phyloP scores from a whole-genome alignment of 371 early-diverging fungal genomes.

The Apophysomyces ossiformis region DNA sequence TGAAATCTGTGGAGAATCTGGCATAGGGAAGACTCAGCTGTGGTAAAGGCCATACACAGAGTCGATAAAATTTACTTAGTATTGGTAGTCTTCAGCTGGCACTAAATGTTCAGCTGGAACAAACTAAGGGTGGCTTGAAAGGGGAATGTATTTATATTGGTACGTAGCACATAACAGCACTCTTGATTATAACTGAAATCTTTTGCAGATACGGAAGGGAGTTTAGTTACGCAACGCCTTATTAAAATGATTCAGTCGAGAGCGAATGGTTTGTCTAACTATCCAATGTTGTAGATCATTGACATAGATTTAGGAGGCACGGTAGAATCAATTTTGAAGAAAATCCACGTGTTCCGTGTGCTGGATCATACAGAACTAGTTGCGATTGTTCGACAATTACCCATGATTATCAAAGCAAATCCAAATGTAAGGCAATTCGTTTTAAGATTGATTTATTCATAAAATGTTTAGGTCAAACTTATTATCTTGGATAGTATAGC shows the following conservation, averaged over 20 bases:
- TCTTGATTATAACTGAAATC: not conserved
- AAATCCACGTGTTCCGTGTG: slow-evolving; percentile 57
- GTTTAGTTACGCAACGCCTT: slow-evolving; percentile 50
- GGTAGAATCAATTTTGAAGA: slow-evolving; percentile 29
- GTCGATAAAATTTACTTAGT: not conserved
- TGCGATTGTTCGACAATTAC: slow-evolving; percentile 58
- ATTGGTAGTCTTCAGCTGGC: slow-evolving; percentile 63
- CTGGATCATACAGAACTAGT: slow-evolving; percentile 56
- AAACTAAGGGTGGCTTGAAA: slow-evolving; percentile 37
- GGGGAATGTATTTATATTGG: slow-evolving; percentile 72
- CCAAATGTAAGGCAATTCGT: slow-evolving; percentile 32
- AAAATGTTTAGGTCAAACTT: slow-evolving; percentile 48
- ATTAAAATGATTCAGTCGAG: slow-evolving; percentile 41
- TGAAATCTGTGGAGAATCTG: slow-evolving; percentile 71
- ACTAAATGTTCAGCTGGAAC: slow-evolving; percentile 57
- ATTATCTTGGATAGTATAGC: slow-evolving; percentile 70
- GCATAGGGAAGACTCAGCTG: slow-evolving; percentile 71
- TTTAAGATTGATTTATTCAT: too few species aligned
- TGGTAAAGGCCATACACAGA: slow-evolving; percentile 40
- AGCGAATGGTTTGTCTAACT: not conserved
- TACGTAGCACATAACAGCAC: slow-evolving; percentile 17
- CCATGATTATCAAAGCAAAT: slow-evolving; percentile 43
- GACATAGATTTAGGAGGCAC: not conserved
- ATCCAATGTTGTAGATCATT: not conserved
- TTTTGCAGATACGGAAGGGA: slow-evolving; percentile 67